Evolutionary conservation across 192 early-diverging fungal species (phyloP), one percentile per base, ranked within the genome.

Genomic region (Backusella circina): DNA sequence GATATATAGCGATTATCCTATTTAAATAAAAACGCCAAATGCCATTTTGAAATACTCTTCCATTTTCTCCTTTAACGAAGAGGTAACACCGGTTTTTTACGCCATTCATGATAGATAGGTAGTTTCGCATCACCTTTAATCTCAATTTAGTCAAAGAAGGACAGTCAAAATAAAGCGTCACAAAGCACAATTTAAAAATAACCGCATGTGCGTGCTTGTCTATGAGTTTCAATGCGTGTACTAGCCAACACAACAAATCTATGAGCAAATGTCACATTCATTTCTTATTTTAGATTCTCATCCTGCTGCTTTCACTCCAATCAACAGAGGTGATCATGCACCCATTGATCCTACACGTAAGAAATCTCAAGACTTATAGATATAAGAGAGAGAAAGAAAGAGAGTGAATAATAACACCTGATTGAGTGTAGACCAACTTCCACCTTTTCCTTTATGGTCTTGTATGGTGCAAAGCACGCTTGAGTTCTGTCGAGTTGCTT

Each of bases 381-480:
- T 26, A 23, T 15, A 50, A 9, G 51, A 54, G 51, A n/a, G 9
- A 54, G 21, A 23, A 54, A 21, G n/a, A 5, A 21, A 5, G 18
- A 51, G 50, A 41, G n/a, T 23, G n/a, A 65, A 73, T 33, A 73
- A 61, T 12, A 73, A 38, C 16, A 50, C n/a, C n/a, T n/a, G n/a
- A n/a, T n/a, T 51, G 57, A 30, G 47, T 31, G 54, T 38, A 71
- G 67, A 54, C 21, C 54, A 64, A 57, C 38, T 76, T 16, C 76
- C 76, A 30, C 69, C 76, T 10, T 73, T 72, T 15, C 76, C 76
- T 9, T 26, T 78, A 31, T 78, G 76, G 76, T 38, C 76, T 2
- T 51, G 70, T 36, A 78, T 78, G 33, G 76, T 78, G 13, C 38
- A 73, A 36, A 71, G 71, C 13, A 72, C 71, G 3, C 50, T 78